These are phyloP conservation scores for Botrytis porri DNA, from an alignment of 2,329 filamentous ascomycete genomes.

Conservation along the genomic window DNA sequence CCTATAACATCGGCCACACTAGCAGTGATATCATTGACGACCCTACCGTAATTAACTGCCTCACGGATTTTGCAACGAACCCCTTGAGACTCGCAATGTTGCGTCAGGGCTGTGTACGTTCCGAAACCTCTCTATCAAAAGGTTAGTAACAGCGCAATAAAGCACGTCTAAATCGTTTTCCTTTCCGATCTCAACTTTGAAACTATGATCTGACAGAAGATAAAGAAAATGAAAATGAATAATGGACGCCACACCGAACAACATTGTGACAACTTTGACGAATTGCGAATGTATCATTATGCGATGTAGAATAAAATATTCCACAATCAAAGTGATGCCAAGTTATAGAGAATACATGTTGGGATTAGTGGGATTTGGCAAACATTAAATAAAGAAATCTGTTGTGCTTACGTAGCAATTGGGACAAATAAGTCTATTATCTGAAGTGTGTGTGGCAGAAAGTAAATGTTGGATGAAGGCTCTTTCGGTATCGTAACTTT, in stretches of 20 bases:
- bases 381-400: background rate
- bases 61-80: slow-evolving; percentile 45
- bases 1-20: slow-evolving; percentile 37
- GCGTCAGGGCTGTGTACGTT: slow-evolving; percentile 44
- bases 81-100: slow-evolving; percentile 49
- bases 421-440: slow-evolving; percentile 26
- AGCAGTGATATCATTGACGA: slow-evolving; percentile 43
- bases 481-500: slow-evolving; percentile 17
- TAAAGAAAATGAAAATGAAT: background rate
- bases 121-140: slow-evolving; percentile 38
- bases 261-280: background rate
- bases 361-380: no score
- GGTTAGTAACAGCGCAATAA: background rate
- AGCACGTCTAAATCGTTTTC: background rate
- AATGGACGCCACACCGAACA: background rate
- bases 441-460: slow-evolving; percentile 42
- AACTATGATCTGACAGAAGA: background rate
- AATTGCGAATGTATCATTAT: background rate
- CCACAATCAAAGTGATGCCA: background rate
- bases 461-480: slow-evolving; percentile 43
- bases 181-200: background rate
- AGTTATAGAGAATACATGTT: no score
- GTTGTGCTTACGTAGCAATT: slow-evolving; percentile 8
- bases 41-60: slow-evolving; percentile 41
- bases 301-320: background rate